Percentiles rank a stretch among this genome's conserved stretches.
Conservation (phyloP, 768 basidiomycete species). For the Tylopilus sp. region DNA sequence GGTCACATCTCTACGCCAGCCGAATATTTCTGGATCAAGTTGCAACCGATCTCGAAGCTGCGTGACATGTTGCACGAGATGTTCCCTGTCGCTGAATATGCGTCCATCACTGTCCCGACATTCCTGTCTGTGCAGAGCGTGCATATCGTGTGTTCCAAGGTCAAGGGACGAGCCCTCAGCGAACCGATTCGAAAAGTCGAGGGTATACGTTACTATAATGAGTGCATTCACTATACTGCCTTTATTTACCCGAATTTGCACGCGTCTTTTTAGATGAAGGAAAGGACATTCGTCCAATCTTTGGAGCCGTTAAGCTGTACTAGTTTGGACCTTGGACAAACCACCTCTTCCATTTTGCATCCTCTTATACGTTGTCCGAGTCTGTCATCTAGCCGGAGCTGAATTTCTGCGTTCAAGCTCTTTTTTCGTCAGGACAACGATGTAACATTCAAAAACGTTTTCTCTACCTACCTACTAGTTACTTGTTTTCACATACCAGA, state of each 20-base stretch:
- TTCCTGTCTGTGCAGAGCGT: conserved; percentile 99
- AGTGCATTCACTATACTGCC: conserved; percentile 70
- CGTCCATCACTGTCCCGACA: conserved; percentile 93
- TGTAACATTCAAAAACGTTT: too few species aligned
- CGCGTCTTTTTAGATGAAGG: conserved; percentile 70
- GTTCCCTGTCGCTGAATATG: conserved; percentile 85
- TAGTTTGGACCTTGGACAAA: too few species aligned
- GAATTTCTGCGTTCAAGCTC: too few species aligned
- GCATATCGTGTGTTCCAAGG: conserved; percentile 85
- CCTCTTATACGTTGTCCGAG: too few species aligned
- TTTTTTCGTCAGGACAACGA: too few species aligned
- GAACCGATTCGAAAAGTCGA: conserved; percentile 71
- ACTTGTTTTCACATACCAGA: too few species aligned
- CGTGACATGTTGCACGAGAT: conserved; percentile 61
- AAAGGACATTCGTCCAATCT: conserved; percentile 65
- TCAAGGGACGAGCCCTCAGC: conserved; percentile 61
- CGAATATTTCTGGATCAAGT: conserved; percentile 93
- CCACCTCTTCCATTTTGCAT: too few species aligned
- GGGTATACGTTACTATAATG: conserved; percentile 81
- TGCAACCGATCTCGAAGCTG: conserved; percentile 78
- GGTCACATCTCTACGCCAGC: conserved; percentile 95
- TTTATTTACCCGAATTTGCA: conserved; percentile 93
- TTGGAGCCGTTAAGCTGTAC: neutral
- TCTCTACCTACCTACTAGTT: too few species aligned
- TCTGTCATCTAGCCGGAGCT: too few species aligned